Evolutionary conservation across 2,329 filamentous ascomycete species (phyloP).

Genomic region (Cercospora brassicicola): DNA sequence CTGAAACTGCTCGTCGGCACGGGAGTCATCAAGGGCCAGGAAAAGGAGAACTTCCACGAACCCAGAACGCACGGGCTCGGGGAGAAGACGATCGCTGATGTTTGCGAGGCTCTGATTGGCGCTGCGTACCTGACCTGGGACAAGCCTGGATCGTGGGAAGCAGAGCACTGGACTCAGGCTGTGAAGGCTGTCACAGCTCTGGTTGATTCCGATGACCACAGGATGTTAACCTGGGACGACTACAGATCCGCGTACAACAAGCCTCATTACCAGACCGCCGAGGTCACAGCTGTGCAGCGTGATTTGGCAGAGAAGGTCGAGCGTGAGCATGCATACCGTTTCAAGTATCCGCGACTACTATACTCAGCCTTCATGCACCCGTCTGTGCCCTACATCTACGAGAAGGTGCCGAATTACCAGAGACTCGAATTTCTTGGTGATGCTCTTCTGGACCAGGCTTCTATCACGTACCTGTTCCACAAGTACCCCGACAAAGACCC

Average conservation of each 20-base stretch:
- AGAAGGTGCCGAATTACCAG: conserved; percentile 84
- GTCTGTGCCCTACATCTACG: conserved; percentile 72
- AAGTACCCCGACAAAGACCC: conserved; percentile 77
- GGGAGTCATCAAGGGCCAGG: conserved; percentile 40
- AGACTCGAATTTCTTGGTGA: conserved; percentile 91
- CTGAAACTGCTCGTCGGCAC: conserved; percentile 68
- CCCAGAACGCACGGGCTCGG: conserved; percentile 65
- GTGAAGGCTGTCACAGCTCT: conserved; percentile 67
- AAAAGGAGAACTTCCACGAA: conserved; percentile 43
- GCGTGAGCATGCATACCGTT: conserved; percentile 61
- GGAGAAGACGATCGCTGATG: conserved; percentile 79
- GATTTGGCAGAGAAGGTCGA: conserved; percentile 68
- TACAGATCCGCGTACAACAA: conserved; percentile 69
- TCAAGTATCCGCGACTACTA: conserved; percentile 72
- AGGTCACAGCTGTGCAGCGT: conserved; percentile 64
- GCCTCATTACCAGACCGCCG: conserved; percentile 68
- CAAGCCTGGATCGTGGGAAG: conserved; percentile 43
- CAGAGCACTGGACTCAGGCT: conserved; percentile 58
- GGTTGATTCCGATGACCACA: conserved; percentile 68
- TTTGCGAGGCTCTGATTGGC: conserved; percentile 91
- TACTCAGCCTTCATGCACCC: conserved; percentile 86
- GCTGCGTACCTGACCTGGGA: conserved; percentile 67
- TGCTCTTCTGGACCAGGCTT: conserved; percentile 80
- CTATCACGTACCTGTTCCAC: conserved; percentile 78
- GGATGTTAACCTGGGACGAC: conserved; percentile 67